phyloP scores from a whole-genome alignment of 2,329 filamentous ascomycete species.

The Hypoxylon sp. region DNA sequence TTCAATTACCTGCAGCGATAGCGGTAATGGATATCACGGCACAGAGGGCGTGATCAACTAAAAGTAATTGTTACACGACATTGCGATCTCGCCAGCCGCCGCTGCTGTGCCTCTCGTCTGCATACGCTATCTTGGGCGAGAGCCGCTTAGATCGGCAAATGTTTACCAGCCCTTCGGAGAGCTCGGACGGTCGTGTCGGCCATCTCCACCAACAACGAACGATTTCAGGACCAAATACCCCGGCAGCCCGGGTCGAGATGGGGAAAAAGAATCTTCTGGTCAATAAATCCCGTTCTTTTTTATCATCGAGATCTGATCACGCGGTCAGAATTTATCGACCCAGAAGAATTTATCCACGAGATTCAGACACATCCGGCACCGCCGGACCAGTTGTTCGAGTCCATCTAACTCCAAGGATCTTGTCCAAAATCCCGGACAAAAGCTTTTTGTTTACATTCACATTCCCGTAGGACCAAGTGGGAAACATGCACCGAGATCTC shows the following conservation, averaged over 20 bases:
- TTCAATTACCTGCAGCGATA: conserved; percentile 5
- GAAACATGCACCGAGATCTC: conserved; percentile 10
- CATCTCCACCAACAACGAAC: conserved; percentile 27
- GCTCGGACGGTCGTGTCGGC: conserved; percentile 21
- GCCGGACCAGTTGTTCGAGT: neutral
- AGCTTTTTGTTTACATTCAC: neutral
- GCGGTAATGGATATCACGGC: neutral
- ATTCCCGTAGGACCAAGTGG: conserved; percentile 5
- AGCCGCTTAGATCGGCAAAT: conserved; percentile 22
- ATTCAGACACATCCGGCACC: conserved; percentile 7
- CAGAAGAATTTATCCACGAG: conserved; percentile 1
- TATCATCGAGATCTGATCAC: conserved; percentile 11
- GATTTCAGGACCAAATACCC: conserved; percentile 9
- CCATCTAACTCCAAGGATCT: neutral
- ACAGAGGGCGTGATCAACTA: neutral
- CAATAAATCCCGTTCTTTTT: neutral
- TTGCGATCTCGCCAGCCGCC: conserved; percentile 6
- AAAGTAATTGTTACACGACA: conserved; percentile 5
- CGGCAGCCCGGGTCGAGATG: conserved; percentile 3
- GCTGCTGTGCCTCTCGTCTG: neutral
- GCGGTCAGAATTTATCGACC: neutral
- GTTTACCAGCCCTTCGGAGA: conserved; percentile 29
- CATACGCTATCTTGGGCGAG: neutral
- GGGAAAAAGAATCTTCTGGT: conserved; percentile 19
- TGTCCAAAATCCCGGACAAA: neutral